Base-by-base conservation (phyloP, 257 asterid genomes). In the Rauvolfia tetraphylla region DNA sequence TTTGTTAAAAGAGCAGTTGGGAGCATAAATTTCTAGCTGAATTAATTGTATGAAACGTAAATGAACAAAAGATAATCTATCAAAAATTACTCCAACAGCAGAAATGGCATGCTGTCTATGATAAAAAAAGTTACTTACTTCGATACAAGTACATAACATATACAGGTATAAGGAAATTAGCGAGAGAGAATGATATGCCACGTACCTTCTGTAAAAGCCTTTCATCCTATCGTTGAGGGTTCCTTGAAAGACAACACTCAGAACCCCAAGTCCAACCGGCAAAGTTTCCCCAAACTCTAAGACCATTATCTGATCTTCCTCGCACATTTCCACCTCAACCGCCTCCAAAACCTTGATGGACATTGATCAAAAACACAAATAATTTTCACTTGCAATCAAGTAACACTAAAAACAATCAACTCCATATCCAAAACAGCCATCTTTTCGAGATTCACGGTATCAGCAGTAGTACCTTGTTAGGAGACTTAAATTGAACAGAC, bases 171-270 rank as follows among this genome's bases (percentile, higher is more conserved):
- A 29, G 8, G 23, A 4, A 12, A 13, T 23, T 12, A 31, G 18
- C 39, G 17, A 20, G 41, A 65, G 10, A 63, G 39, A 33, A 29
- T 56, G 18, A 46, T 46, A 41, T 14, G 29, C n/a, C 12, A 57
- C 7, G 25, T 78, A 91, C 98, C 98, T 93, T 87, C 97, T 85
- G 83, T 93, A 93, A 81, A 93, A 91, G 53, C 98, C 97, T 85
- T 93, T 93, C 98, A 93, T 93, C 87, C 95, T 89, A 76, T 93
- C 98, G 76, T 91, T 93, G 51, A 93, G 83, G 62, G 88, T 90
- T 81, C 98, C 98, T 65, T 87, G 89, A 71, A 93, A 93, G 44
- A 87, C 91, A 79, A 91, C 42, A 81, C 85, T 83, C 79, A 93
- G 80, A 83, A 79, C 74, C 74, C 98, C 98, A 72, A 81, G 74